Base-by-base conservation (phyloP, 345 rosid genomes). In the Eucalyptus erythrocorys region DNA sequence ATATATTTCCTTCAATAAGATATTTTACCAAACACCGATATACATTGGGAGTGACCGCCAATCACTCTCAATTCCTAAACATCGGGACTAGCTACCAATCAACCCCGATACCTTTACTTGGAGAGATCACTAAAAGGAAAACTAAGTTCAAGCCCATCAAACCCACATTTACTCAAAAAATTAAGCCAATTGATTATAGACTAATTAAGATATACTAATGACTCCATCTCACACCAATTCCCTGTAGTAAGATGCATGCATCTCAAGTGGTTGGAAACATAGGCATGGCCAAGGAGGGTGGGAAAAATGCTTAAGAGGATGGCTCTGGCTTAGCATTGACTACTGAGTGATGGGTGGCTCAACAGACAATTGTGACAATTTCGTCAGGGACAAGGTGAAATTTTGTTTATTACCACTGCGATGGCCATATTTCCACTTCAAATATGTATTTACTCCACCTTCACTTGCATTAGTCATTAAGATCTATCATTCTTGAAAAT, bases 31-130 rank as follows among this genome's bases (percentile, higher is more conserved):
- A 24, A 55, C 5, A 55, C 61, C 13, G 3, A 22, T 10, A 55
- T 0, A 7, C 55, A 51, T 51, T 51, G 0, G 24, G 9, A 7
- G 57, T 51, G 57, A 10, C 26, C 26, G 0, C 4, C 57, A 17
- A 51, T 51, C 24, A 19, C 8, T 51, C 57, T 51, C 0, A 0
- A 51, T 51, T 19, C 57, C 57, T 51, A 51, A 8, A 27, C n/a
- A 66, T 32, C 3, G 1, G 1, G 10, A 66, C 6, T 66, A 5
- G 1, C 22, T 17, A n/a, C 10, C 76, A 32, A 32, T 32, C 11
- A 32, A 66, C 16, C 10, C 5, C 6, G 2, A 66, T 3, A 32
- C 79, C 19, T 26, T 26, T 2, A 66, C 5, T 32, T 7, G 11
- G 2, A 66, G 40, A 66, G 22, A 66, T 32, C 2, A 3, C 1